These are phyloP conservation scores for Diplodia seriata DNA, from an alignment of 2,329 filamentous ascomycete species.

Conservation along the genomic window DNA sequence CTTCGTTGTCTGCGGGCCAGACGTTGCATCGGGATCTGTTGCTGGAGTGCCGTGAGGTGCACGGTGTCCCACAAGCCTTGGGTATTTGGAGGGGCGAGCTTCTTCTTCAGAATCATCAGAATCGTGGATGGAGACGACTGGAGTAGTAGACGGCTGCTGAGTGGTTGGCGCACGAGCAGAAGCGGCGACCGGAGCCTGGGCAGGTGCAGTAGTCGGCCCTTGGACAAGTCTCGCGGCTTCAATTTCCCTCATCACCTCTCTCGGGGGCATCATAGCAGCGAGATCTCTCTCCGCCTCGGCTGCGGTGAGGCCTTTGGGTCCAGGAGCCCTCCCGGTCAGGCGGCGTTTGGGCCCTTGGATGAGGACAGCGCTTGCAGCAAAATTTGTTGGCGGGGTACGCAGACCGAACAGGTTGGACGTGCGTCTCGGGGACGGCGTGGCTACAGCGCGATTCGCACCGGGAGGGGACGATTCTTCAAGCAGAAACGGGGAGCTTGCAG, in stretches of 20 bases:
- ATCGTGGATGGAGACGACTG: not conserved
- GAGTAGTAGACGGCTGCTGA: not conserved
- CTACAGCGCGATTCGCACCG: not conserved
- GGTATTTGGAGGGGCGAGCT: too few species aligned
- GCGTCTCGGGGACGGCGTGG: not conserved
- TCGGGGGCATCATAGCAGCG: not conserved
- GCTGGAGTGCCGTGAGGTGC: constrained; percentile 5
- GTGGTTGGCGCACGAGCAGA: not conserved
- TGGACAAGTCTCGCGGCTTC: not conserved
- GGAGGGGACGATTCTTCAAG: not conserved
- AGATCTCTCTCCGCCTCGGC: not conserved
- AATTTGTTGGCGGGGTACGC: not conserved
- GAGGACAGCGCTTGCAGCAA: too few species aligned
- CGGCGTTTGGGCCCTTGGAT: not conserved
- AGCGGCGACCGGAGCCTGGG: too few species aligned
- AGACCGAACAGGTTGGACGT: too few species aligned
- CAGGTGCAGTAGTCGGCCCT: not conserved
- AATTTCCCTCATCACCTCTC: not conserved
- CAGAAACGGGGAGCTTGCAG: not conserved
- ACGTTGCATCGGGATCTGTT: not conserved
- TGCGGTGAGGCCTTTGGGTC: not conserved
- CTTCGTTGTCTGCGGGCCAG: not conserved
- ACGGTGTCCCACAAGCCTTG: not conserved
- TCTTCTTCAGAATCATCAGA: not conserved
- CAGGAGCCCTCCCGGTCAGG: not conserved